phyloP scores from a whole-genome alignment of 345 rosid species.

The Rhodamnia rubescens region DNA sequence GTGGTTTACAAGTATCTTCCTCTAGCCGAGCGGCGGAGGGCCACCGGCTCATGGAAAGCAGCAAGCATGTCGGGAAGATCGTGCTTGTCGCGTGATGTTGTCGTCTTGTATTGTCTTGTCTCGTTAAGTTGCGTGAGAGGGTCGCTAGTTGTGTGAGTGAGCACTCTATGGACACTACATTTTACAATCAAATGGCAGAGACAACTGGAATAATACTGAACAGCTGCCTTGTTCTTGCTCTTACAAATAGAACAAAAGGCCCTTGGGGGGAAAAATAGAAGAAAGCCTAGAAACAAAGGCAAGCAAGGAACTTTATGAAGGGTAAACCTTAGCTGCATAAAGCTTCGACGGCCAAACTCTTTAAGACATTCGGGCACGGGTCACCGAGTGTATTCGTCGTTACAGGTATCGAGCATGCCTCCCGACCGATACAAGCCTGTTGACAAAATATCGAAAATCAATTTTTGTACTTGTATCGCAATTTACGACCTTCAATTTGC shows the following conservation, averaged over 20 bases:
- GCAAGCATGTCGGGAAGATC: constrained; percentile 73
- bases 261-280: neutral
- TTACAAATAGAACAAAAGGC: neutral
- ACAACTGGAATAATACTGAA: neutral
- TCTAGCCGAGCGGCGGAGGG: constrained; percentile 51
- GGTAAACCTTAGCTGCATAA: constrained; percentile 11
- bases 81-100: constrained; percentile 37
- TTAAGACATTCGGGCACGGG: constrained; percentile 33
- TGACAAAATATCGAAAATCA: neutral
- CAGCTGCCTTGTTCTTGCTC: neutral
- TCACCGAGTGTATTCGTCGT: constrained; percentile 26
- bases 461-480: neutral
- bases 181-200: neutral
- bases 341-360: constrained; percentile 40
- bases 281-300: neutral
- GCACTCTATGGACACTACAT: neutral
- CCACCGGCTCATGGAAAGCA: constrained; percentile 71
- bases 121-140: neutral
- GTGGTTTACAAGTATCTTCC: constrained; percentile 44
- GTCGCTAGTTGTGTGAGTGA: neutral
- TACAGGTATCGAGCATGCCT: constrained; percentile 32
- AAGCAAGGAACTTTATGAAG: neutral
- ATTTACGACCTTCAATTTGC: neutral
- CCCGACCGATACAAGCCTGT: constrained; percentile 48
- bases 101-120: neutral